Evolutionary conservation across 2,329 filamentous ascomycete genomes (phyloP), one percentile per base, ranked within the genome.

Genomic region (Ophiostoma sp.): DNA sequence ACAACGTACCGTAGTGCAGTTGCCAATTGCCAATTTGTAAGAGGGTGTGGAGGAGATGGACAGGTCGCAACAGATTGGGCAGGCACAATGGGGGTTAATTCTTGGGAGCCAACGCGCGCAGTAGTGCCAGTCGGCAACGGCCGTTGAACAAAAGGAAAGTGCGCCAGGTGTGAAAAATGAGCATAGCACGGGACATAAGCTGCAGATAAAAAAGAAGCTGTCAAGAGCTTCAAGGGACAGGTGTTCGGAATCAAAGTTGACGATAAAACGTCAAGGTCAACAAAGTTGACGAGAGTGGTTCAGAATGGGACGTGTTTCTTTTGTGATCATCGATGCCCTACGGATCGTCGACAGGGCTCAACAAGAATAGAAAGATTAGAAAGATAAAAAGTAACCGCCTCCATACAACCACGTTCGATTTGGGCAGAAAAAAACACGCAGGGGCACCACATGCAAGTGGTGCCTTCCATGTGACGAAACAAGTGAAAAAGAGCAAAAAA

Each of bases 21-120:
- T 59, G 71, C 48, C 22, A 63, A 45, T 50, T 9, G 28, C n/a
- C n/a, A n/a, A n/a, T n/a, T n/a, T n/a, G 2, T 22, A 39, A 19
- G 55, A 36, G 17, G 50, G 48, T 25, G 36, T 48, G 50, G 36
- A 48, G 25, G 50, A 22, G 28, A 33, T 9, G 42, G 25, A 45
- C 33, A 63, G n/a, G 59, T 45, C 31, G 72, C 45, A 70, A n/a
- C 39, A n/a, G 52, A 70, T 71, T 71, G 70, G 57, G 57, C 70
- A 71, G 69, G 55, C n/a, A 22, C 45, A 55, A 71, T 50, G 57
- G 50, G 68, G 55, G 69, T 63, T 55, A 71, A 25, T 31, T 6
- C 15, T 39, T 48, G 36, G 31, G n/a, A 36, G 57, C 17, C 57
- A 36, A 42, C 39, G 31, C 15, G 17, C 64, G 42, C 64, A 68